A percentile compares a stretch with the other conserved stretches of the same genome.
Conservation (phyloP, 1,139 yeast species). For the Geotrichum citri-aurantii region DNA sequence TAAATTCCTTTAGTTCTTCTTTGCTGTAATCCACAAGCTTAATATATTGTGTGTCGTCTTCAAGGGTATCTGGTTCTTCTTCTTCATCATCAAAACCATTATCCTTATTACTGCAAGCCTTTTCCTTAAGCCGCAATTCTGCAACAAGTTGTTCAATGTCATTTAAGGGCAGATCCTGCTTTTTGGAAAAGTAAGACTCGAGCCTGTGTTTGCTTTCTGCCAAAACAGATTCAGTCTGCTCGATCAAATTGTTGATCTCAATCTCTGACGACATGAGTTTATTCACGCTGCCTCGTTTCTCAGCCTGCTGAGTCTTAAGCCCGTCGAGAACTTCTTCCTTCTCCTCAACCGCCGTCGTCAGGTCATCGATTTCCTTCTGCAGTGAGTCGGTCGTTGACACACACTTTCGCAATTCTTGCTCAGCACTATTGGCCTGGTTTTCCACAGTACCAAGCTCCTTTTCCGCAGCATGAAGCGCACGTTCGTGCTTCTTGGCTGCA, state of each 20-base stretch:
- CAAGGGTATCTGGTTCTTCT: constrained; percentile 4
- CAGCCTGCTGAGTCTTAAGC: constrained; percentile 46
- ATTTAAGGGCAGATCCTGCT: constrained; percentile 28
- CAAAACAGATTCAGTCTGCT: constrained; percentile 46
- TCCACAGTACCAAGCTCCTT: constrained; percentile 29
- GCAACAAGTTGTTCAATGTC: constrained; percentile 25
- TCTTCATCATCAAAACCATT: background rate
- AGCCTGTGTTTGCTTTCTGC: constrained; percentile 42
- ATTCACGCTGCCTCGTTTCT: constrained; percentile 49
- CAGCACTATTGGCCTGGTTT: constrained; percentile 35
- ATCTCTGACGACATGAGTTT: constrained; percentile 63
- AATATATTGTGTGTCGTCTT: constrained; percentile 23
- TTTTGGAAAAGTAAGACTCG: constrained; percentile 32
- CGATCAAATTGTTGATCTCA: constrained; percentile 60
- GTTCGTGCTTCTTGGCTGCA: constrained; percentile 53
- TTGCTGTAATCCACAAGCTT: constrained; percentile 36
- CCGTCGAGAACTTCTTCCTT: constrained; percentile 38
- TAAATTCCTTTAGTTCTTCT: constrained; percentile 49
- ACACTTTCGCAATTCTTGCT: constrained; percentile 22
- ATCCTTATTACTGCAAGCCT: constrained; percentile 13
- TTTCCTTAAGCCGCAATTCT: background rate
- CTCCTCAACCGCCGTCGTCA: constrained; percentile 32
- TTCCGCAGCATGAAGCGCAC: constrained; percentile 44
- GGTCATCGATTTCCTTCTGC: constrained; percentile 36
- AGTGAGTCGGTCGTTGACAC: constrained; percentile 17